phyloP scores from a whole-genome alignment of 169 alveolate genomes.

The Plasmodium vivax region DNA sequence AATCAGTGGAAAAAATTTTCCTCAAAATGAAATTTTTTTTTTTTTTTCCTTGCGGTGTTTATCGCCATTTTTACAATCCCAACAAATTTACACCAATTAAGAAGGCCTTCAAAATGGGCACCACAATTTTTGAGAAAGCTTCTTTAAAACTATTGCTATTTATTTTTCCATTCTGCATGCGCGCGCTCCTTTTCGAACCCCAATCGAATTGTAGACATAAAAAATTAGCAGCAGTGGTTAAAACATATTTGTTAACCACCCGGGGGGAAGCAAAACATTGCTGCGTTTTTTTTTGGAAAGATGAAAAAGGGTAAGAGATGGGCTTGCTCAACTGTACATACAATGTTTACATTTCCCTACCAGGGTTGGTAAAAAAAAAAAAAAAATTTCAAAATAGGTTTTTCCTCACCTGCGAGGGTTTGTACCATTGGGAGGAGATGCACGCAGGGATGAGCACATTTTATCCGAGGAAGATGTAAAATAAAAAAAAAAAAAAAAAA shows the following conservation, averaged over 20 bases:
- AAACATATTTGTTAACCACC: neutral
- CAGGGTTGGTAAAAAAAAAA: neutral
- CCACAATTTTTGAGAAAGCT: neutral
- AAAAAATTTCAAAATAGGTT: neutral
- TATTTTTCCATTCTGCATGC: neutral
- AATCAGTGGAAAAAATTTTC: neutral
- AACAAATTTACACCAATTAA: neutral
- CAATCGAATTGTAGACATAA: neutral
- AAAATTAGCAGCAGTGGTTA: neutral
- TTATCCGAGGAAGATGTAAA: neutral
- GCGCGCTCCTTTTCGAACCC: neutral
- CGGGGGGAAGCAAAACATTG: neutral
- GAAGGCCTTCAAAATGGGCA: neutral
- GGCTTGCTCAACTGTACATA: neutral
- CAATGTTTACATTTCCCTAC: neutral
- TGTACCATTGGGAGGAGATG: neutral
- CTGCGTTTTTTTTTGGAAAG: neutral
- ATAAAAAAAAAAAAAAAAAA: too few species aligned
- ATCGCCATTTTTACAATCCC: neutral
- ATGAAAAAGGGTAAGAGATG: neutral
- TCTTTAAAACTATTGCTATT: neutral
- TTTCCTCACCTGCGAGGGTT: neutral
- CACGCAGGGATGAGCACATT: neutral
- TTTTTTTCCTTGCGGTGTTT: neutral
- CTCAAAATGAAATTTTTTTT: neutral